Base-by-base conservation (phyloP, 2,329 filamentous ascomycete genomes). In the Gliomastix tumulicola region DNA sequence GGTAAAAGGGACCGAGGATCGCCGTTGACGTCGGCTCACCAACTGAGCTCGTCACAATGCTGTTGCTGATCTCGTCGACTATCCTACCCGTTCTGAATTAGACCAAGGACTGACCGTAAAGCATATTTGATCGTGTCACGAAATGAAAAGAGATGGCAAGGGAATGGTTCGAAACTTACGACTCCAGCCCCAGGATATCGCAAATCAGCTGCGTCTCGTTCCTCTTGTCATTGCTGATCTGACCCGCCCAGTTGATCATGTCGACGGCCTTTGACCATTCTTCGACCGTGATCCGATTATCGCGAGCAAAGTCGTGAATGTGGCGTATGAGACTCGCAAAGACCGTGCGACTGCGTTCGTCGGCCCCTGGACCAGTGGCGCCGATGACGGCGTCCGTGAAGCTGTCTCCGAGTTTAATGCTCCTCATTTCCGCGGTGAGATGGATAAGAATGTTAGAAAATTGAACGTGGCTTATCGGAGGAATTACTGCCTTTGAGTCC, bases 1-100 rank as follows among this genome's bases (percentile, higher is more conserved):
- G 73, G 72, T 82, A 88, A 63, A 89, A 89, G 7, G 85, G 85
- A 0, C 85, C 85, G 3, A 89, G 71, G 44, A 89, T 84, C 20
- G 84, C 76, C 13, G 80, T 81, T 6, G 82, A 75, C 12, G 83
- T 88, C 11, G 76, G 67, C 30, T 57, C 44, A 16, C 17, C n/a
- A 9, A 16, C n/a, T 28, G n/a, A 13, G 10, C 51, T 69, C 68
- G 39, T 72, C 69, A 40, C n/a, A 13, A 28, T 7, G 11, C 25
- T 28, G 17, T 65, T 61, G 23, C 79, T 82, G 52, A 88, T 87
- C 53, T 87, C 82, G 54, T 88, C 83, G 37, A 85, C 81, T 6
- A 82, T 69, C 15, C 66, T 61, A 37, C 1, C 10, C 13, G n/a
- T 15, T 18, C 21, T 19, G 21, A 18, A 15, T 21, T 32, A 32